Evolutionary conservation across 1,284 basidiomycete genomes (phyloP).

Genomic region (Athelia psychrophila): DNA sequence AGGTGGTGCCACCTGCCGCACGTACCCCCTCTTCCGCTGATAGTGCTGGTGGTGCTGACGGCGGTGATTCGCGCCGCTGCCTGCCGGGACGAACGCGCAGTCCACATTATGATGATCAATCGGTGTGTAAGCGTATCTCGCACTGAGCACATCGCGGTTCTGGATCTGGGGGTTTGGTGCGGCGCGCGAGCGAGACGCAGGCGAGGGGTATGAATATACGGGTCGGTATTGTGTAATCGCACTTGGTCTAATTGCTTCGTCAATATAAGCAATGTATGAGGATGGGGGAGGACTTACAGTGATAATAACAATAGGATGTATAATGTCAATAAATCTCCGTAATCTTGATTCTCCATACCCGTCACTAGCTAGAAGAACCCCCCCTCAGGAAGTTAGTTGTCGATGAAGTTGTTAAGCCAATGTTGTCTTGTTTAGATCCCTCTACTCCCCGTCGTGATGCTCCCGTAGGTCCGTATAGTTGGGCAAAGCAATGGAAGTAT

Average conservation of each 20-base stretch:
- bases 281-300: not conserved
- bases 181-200: not conserved
- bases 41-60: conserved; percentile 10
- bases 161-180: not conserved
- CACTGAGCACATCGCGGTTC: not conserved
- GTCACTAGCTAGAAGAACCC: not conserved
- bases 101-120: not conserved
- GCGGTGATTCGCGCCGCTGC: no score
- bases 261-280: conserved; percentile 8
- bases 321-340: no score
- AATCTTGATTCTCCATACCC: no score
- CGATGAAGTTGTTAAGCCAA: no score
- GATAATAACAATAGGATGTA: no score
- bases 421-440: no score
- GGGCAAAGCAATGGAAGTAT: no score
- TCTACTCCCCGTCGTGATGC: no score
- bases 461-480: no score
- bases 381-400: no score
- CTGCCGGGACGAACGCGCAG: not conserved
- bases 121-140: not conserved
- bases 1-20: conserved; percentile 10
- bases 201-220: not conserved
- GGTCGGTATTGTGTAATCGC: not conserved
- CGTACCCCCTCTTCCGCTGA: conserved; percentile 10
- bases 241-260: conserved; percentile 19